Base-by-base conservation (phyloP, 2,329 filamentous ascomycete species). In the Incumbomyces lentus region DNA sequence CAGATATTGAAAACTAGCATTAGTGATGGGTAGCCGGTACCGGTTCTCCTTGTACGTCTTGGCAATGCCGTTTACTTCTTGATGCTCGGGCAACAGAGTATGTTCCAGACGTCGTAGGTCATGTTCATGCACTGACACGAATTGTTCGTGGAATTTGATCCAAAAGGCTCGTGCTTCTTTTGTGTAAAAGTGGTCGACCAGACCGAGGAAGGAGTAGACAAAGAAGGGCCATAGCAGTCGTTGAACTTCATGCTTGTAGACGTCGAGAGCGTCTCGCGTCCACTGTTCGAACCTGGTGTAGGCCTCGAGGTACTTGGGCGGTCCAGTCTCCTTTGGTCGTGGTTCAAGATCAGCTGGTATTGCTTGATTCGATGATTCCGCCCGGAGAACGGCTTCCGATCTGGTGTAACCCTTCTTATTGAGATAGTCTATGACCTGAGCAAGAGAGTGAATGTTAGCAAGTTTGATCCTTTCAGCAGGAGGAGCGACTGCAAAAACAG, bases 221-320 rank as follows among this genome's bases (percentile, higher is more conserved):
- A 95, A 96, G 1, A 93, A 70, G 0, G 92, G 92, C 88, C 92
- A 98, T 13, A 95, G 69, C 3, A 96, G 72, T 55, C 93, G 88
- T 49, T 79, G 76, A 2, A 98, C 73, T 67, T 98, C 92, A 37
- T 90, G 87, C 79, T 95, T 95, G 75, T 96, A 96, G 22, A 96
- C 76, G 54, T 96, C 90, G 18, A 98, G 73, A 49, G 86, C 89
- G 56, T 90, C 88, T 55, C 95, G 88, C 39, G 95, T 82, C 84
- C 89, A 98, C 53, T 79, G 76, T 53, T 76, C 81, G 35, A 94
- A 69, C 35, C 89, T 68, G 47, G 77, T 76, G 58, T 79, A 96
- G 0, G 85, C 83, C 53, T 78, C 81, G 34, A 77, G 69, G 59
- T 90, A 95, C 63, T 86, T 92, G 44, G 81, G 79, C 6, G 84